A percentile compares a stretch with the other conserved stretches of the same genome.
Evolutionary conservation across 2,329 filamentous ascomycete species (phyloP).

Genomic region (Zopfia rhizophila): DNA sequence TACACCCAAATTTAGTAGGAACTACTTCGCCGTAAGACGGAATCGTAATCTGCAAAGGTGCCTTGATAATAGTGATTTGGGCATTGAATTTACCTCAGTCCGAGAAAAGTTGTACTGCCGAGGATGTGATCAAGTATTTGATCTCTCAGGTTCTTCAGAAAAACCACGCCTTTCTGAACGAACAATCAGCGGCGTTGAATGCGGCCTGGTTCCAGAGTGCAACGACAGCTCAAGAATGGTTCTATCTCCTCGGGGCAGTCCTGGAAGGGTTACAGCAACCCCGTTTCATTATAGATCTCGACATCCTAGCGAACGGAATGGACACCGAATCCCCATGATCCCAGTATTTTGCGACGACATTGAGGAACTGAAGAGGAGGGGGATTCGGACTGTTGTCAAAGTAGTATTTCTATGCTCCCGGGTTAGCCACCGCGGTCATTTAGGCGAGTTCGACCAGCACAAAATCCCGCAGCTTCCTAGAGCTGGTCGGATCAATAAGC

Average conservation of each 20-base stretch:
- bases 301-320: no score
- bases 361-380: no score
- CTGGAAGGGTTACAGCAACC: conserved; percentile 4
- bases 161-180: conserved; percentile 11
- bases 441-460: no score
- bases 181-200: conserved; percentile 2
- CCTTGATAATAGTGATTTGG: conserved; percentile 5
- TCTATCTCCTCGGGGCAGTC: conserved; percentile 7
- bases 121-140: conserved; percentile 4
- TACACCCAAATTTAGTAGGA: conserved; percentile 1
- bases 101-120: background rate
- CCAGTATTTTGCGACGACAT: no score
- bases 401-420: no score
- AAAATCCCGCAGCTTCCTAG: no score
- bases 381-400: no score
- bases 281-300: conserved; percentile 7
- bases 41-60: conserved; percentile 5
- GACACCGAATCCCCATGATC: no score
- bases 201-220: conserved; percentile 12
- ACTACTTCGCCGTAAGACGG: background rate
- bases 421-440: no score
- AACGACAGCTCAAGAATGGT: conserved; percentile 2
- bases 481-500: no score
- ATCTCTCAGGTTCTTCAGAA: conserved; percentile 9
- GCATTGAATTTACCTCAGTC: background rate